These are phyloP conservation scores for Coemansia sp. DNA, from an alignment of 192 early-diverging fungal genomes.

Conservation along the genomic window DNA sequence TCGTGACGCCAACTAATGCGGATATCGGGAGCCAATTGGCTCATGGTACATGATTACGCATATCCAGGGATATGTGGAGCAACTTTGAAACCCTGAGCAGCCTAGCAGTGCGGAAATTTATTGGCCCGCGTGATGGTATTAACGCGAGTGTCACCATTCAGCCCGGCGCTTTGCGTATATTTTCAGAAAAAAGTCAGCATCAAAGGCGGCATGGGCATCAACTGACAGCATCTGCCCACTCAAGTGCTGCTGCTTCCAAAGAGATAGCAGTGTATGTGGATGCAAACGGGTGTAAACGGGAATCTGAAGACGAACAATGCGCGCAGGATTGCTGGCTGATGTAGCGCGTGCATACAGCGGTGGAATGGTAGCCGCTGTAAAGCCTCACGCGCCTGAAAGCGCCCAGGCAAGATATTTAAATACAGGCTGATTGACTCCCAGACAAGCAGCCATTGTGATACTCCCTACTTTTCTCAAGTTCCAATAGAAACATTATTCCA, in stretches of 20 bases:
- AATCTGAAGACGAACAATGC: slow-evolving; percentile 11
- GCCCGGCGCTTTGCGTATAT: not conserved
- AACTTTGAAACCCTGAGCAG: not conserved
- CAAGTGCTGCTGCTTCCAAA: not conserved
- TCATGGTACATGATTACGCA: not conserved
- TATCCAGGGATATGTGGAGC: not conserved
- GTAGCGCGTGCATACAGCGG: slow-evolving; percentile 9
- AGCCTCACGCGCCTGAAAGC: slow-evolving; percentile 4
- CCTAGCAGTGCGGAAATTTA: not conserved
- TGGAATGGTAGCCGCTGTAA: not conserved
- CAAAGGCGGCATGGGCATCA: not conserved
- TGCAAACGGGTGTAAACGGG: not conserved
- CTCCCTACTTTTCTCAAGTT: not conserved
- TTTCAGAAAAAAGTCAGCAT: not conserved
- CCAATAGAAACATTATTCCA: not conserved
- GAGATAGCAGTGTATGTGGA: not conserved
- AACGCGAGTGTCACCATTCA: not conserved
- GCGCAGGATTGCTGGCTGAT: slow-evolving; percentile 6
- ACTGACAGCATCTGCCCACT: not conserved
- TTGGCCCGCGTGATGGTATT: not conserved
- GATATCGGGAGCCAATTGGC: not conserved
- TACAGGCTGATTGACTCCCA: slow-evolving; percentile 5
- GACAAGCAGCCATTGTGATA: not conserved
- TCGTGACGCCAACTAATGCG: not conserved
- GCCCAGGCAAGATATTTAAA: not conserved